Conservation (phyloP, 1,139 yeast species). For the Hyphopichia wangnamkhiaoensis region DNA sequence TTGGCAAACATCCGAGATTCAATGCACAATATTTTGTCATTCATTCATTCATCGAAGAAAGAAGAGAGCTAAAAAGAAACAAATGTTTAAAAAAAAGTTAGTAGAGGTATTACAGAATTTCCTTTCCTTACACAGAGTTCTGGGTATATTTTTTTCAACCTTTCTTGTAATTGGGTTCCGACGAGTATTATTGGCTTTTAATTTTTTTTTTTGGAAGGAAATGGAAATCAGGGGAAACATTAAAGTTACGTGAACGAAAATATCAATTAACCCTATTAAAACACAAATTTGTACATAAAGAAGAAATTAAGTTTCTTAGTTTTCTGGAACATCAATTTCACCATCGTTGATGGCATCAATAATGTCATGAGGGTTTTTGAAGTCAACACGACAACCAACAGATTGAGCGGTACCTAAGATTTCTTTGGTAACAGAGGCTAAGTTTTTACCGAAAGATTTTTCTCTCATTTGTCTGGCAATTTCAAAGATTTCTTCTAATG, state of each 20-base stretch:
- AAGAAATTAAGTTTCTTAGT: slow-evolving; percentile 44
- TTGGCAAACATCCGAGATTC: slow-evolving; percentile 64
- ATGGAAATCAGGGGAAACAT: neutral
- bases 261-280: slow-evolving; percentile 37
- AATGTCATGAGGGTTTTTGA: slow-evolving; percentile 99
- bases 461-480: slow-evolving; percentile 97
- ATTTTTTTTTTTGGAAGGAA: neutral
- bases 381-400: slow-evolving; percentile 98
- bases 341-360: slow-evolving; percentile 98
- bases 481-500: slow-evolving; percentile 94
- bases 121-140: no score
- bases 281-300: slow-evolving; percentile 36
- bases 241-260: slow-evolving; percentile 8
- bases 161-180: no score
- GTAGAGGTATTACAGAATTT: slow-evolving; percentile 7
- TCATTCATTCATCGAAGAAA: neutral
- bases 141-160: no score
- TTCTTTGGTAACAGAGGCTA: slow-evolving; percentile 97
- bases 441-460: slow-evolving; percentile 97
- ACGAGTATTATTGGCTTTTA: neutral
- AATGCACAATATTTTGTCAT: neutral
- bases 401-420: slow-evolving; percentile 99
- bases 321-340: slow-evolving; percentile 94
- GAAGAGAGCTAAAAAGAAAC: slow-evolving; percentile 1
- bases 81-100: neutral